Percentiles rank a stretch among this genome's conserved stretches.
phyloP scores from a whole-genome alignment of 768 basidiomycete genomes.

The Trametes cubensis region DNA sequence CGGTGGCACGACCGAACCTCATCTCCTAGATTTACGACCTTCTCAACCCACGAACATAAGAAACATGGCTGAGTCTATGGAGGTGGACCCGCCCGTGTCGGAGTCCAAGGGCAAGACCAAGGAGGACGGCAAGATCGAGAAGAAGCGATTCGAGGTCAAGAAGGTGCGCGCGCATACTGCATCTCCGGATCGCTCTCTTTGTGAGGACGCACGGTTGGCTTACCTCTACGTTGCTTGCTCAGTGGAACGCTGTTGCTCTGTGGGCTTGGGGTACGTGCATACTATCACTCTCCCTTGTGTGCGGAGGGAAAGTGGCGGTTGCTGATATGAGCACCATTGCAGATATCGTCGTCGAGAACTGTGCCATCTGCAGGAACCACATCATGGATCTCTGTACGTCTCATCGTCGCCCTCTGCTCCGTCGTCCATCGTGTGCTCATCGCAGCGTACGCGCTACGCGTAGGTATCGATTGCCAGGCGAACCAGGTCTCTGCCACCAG shows the following conservation, averaged over 20 bases:
- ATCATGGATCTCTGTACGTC: slow-evolving; percentile 98
- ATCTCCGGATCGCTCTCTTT: too few species aligned
- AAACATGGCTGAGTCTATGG: slow-evolving; percentile 62
- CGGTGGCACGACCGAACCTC: background rate
- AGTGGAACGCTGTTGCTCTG: slow-evolving; percentile 99
- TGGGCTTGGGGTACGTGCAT: slow-evolving; percentile 97
- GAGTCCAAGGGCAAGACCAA: slow-evolving; percentile 44
- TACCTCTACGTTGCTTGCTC: too few species aligned
- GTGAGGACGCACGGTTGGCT: too few species aligned
- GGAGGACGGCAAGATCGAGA: slow-evolving; percentile 65
- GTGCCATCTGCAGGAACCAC: slow-evolving; percentile 99
- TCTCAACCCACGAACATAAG: background rate
- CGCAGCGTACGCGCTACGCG: background rate
- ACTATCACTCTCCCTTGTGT: background rate
- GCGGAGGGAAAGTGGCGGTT: background rate
- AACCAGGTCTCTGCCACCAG: slow-evolving; percentile 97
- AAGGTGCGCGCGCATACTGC: slow-evolving; percentile 73
- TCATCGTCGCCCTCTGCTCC: background rate
- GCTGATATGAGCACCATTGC: slow-evolving; percentile 4
- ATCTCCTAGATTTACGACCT: background rate
- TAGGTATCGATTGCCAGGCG: slow-evolving; percentile 99
- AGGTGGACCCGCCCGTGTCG: slow-evolving; percentile 62
- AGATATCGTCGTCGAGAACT: slow-evolving; percentile 99
- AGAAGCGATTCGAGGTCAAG: slow-evolving; percentile 96
- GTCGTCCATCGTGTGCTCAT: slow-evolving; percentile 14